Conservation (phyloP, 2,329 filamentous ascomycete species). For the Xylaria sp. region DNA sequence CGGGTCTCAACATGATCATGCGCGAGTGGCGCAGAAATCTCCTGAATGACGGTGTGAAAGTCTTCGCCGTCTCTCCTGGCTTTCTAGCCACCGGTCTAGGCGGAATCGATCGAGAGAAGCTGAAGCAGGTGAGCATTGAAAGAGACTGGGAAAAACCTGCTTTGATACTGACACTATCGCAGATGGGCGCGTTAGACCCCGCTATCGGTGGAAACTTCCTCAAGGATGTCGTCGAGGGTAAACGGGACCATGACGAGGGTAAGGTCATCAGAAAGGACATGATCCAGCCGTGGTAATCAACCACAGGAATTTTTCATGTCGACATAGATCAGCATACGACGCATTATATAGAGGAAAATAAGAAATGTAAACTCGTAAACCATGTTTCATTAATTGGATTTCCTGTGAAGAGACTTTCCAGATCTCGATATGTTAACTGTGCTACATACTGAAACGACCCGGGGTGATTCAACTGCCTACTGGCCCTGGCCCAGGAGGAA, state of each 20-base stretch:
- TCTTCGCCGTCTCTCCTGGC: slow-evolving; percentile 50
- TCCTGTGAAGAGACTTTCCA: background rate
- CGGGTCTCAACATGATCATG: slow-evolving; percentile 61
- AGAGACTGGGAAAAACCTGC: slow-evolving; percentile 2
- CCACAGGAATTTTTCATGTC: background rate
- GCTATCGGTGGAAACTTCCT: slow-evolving; percentile 42
- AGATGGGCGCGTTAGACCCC: slow-evolving; percentile 45
- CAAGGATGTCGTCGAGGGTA: slow-evolving; percentile 44
- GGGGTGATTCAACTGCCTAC: too few species aligned
- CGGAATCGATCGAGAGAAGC: slow-evolving; percentile 30
- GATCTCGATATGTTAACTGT: background rate
- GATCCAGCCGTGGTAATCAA: slow-evolving; percentile 43
- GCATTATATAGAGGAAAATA: background rate
- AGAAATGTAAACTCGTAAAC: background rate
- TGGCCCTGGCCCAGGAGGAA: too few species aligned
- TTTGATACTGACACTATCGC: slow-evolving; percentile 3
- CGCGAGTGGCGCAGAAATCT: slow-evolving; percentile 55
- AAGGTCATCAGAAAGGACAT: slow-evolving; percentile 38
- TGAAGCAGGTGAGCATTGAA: slow-evolving; percentile 42
- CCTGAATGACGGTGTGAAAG: slow-evolving; percentile 56
- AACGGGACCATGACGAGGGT: slow-evolving; percentile 43
- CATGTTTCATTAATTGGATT: background rate
- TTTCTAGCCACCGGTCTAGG: slow-evolving; percentile 40
- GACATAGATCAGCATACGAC: background rate
- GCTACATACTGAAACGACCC: background rate